Base-by-base conservation (phyloP, 75 land plant genomes). In the Adiantum capillusveneris region DNA sequence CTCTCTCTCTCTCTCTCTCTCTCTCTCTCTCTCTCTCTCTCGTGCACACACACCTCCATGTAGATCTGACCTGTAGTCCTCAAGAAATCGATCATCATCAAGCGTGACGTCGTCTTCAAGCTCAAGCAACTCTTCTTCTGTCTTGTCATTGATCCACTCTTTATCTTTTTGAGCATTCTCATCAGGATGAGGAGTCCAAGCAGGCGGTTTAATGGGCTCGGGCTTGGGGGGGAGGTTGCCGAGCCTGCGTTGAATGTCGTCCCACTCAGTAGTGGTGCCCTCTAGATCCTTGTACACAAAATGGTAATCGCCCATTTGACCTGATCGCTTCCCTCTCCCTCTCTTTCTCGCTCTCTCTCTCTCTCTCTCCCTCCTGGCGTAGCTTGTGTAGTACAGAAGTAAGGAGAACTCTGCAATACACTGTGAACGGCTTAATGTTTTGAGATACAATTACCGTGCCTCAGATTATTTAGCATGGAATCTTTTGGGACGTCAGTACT, bases 201-300 rank as follows among this genome's bases (percentile, higher is more conserved):
- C 51, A 0, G 82, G 76, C 0, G 98, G 87, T 53, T 83, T 90
- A 77, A 80, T 75, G 0, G 85, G 65, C 6, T 82, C 72, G 1
- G 84, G 77, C 65, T 93, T 89, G 13, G 87, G 75, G 0, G 98
- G 98, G 7, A 88, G 67, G 59, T 93, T 93, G 9, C 98, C 98
- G 0, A 85, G 65, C 70, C 84, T 85, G 21, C 96, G 59, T 64
- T 93, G 98, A 21, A 93, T 71, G 53, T 93, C 98, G 63, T 93
- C 98, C 98, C 98, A 93, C 59, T 93, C 63, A 0, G 98, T 93
- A 37, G 79, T 83, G 2, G 96, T 76, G 21, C 98, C 98, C 53
- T 93, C 95, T 64, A 83, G 80, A 53, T 93, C 98, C 74, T 86
- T 93, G 83, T 93, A 89, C 54, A 89, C 90, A 58, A 79, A 89